These are phyloP conservation scores for Acrocalymma vagum DNA, from an alignment of 2,329 filamentous ascomycete species.

Conservation along the genomic window DNA sequence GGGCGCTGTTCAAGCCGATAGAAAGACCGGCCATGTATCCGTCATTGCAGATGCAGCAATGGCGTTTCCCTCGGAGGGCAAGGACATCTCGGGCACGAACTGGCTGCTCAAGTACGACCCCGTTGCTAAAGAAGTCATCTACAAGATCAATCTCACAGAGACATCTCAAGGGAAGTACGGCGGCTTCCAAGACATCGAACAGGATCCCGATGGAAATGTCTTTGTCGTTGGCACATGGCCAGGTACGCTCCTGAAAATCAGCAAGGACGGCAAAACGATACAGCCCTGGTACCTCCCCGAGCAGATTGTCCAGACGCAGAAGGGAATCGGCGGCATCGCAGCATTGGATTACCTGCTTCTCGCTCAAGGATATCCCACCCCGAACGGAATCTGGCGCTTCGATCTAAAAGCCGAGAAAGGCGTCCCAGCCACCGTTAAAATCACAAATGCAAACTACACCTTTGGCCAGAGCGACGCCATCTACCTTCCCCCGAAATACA, in stretches of 20 bases:
- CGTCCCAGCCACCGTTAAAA: constrained; percentile 8
- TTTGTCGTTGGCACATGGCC: constrained; percentile 26
- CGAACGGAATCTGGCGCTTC: constrained; percentile 17
- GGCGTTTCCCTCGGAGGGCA: constrained; percentile 17
- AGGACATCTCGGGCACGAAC: constrained; percentile 25
- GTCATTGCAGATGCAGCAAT: constrained; percentile 18
- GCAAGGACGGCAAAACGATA: constrained; percentile 16
- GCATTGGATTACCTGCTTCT: constrained; percentile 15
- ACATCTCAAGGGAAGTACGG: constrained; percentile 16
- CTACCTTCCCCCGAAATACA: constrained; percentile 21
- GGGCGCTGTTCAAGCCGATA: constrained; percentile 19
- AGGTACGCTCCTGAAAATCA: constrained; percentile 15
- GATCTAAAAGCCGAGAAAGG: constrained; percentile 19
- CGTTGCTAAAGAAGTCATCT: constrained; percentile 8
- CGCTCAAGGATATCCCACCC: constrained; percentile 14
- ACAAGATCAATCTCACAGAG: constrained; percentile 27
- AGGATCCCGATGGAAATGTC: constrained; percentile 23
- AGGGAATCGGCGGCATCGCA: constrained; percentile 23
- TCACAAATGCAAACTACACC: constrained; percentile 12
- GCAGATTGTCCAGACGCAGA: constrained; percentile 15
- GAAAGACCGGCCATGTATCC: constrained; percentile 15
- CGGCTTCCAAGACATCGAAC: constrained; percentile 29
- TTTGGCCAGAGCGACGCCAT: constrained; percentile 19
- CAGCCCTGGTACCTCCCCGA: constrained; percentile 20
- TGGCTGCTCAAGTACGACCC: constrained; percentile 24